Base-by-base conservation (phyloP, 2,329 filamentous ascomycete species). In the Chrysoporthe deuterocubensis region DNA sequence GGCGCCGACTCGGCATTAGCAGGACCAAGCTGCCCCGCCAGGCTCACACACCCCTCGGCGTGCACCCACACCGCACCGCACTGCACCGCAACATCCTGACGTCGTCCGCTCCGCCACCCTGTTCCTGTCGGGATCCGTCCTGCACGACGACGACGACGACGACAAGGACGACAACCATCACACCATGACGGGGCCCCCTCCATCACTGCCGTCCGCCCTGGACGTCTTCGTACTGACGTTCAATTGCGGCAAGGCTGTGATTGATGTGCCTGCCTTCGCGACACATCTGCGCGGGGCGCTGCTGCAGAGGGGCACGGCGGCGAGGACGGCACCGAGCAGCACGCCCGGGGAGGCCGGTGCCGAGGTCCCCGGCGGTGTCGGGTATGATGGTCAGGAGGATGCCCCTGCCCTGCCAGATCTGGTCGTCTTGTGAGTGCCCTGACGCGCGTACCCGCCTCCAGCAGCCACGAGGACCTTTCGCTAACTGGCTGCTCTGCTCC, bases 171-270 rank as follows among this genome's bases (percentile, higher is more conserved):
- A 52, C 50, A 13, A 52, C 9, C 21, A 52, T 42, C 18, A n/a
- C 44, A 62, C 8, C 40, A 37, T 52, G 2, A 62, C 14, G 3
- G 46, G 21, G 8, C 57, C 37, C 40, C 9, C 40, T 42, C 34
- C n/a, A 26, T 59, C 40, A 42, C 37, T 21, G n/a, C 40, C 42
- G 6, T 21, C 42, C 5, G 16, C 43, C 54, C 83, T 96, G 66
- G 88, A 90, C 74, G 80, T 94, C 66, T 90, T 97, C 74, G 85
- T 97, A 71, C 79, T 97, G 65, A 97, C 94, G 13, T 97, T 96
- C 83, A 98, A 98, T 77, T 96, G 93, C 75, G 95, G 87, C 43
- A 92, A 92, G 72, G 84, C 84, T 65, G 80, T 89, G 9, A 88
- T 97, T 74, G 85, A 94, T 72, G 83, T 89, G 32, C 82, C 89